phyloP scores from a whole-genome alignment of 1,139 yeast genomes.

The Geotrichum bryndzae region DNA sequence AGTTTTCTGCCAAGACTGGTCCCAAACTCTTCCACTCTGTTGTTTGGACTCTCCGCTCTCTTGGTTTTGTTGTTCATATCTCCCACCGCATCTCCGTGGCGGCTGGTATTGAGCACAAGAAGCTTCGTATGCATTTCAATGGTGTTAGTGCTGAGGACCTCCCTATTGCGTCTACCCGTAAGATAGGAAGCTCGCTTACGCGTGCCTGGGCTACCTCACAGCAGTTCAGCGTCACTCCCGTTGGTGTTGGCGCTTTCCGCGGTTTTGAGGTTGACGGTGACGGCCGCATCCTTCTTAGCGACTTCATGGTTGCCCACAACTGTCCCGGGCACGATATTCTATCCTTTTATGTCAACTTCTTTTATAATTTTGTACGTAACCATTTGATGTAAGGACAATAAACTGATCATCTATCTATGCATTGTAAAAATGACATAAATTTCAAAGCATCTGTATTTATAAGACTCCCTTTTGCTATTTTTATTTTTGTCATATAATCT shows the following conservation, averaged over 20 bases:
- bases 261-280: constrained; percentile 4
- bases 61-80: neutral
- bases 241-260: constrained; percentile 1
- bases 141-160: neutral
- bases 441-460: no score
- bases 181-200: neutral
- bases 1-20: neutral
- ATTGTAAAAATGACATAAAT: no score
- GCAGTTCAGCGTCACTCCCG: neutral
- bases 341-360: neutral
- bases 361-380: no score
- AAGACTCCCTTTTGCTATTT: no score
- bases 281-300: neutral
- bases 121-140: neutral
- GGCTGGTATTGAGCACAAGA: neutral
- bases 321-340: constrained; percentile 99
- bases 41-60: constrained; percentile 1
- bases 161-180: neutral
- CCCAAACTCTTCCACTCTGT: neutral
- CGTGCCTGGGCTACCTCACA: neutral
- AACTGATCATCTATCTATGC: no score
- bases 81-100: neutral
- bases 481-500: no score
- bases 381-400: no score
- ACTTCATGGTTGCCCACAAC: neutral